phyloP scores from a whole-genome alignment of 1,139 yeast species.

The Geotrichum candidum region DNA sequence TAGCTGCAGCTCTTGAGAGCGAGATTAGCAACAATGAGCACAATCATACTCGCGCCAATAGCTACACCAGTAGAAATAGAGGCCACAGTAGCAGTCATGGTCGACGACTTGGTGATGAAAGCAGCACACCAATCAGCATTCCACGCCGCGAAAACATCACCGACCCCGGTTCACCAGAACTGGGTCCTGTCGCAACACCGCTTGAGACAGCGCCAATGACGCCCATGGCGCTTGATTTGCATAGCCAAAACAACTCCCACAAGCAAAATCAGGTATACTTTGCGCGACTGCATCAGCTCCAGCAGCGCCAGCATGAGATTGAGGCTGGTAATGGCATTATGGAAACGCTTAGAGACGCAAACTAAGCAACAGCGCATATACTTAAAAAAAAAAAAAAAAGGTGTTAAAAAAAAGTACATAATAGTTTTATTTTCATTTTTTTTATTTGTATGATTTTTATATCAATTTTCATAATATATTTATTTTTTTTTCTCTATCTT shows the following conservation, averaged over 20 bases:
- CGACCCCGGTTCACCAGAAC: slow-evolving; percentile 16
- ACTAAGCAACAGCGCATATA: neutral
- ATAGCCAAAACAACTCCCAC: slow-evolving; percentile 2
- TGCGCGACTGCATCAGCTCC: slow-evolving; percentile 3
- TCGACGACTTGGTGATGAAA: neutral
- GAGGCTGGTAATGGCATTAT: slow-evolving; percentile 4
- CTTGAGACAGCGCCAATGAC: slow-evolving; percentile 17
- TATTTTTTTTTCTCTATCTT: no score
- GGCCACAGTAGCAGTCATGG: neutral
- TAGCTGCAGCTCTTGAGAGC: slow-evolving; percentile 7
- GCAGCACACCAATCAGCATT: slow-evolving; percentile 11
- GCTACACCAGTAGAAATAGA: neutral
- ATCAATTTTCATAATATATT: no score
- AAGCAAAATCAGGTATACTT: slow-evolving; percentile 5
- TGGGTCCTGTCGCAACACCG: slow-evolving; percentile 16
- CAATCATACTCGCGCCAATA: slow-evolving; percentile 1
- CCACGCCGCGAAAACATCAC: neutral
- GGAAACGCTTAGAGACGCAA: slow-evolving; percentile 1
- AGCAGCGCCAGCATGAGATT: neutral
- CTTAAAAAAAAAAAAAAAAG: no score
- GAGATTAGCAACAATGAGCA: slow-evolving; percentile 3
- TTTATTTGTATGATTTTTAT: no score
- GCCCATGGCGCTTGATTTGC: slow-evolving; percentile 17
- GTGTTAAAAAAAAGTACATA: no score
- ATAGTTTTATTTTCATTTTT: no score